Base-by-base conservation (phyloP, 139 green algal species). In the Mesotaenium endlicherianum region DNA sequence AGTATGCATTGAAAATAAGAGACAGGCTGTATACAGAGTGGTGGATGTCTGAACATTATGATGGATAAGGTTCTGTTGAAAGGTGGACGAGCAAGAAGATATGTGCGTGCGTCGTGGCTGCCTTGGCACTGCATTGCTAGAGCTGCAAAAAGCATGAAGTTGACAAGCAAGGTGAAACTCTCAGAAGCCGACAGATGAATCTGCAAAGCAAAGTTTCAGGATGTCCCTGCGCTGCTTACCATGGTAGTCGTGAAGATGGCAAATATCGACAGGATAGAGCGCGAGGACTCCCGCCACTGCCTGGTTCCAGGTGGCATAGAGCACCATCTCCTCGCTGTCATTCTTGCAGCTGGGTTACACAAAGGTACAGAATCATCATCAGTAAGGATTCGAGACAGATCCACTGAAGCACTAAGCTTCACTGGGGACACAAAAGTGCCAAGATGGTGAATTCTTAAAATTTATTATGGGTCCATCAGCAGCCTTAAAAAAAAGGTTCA, bases 181-280 rank as follows among this genome's bases (percentile, higher is more conserved):
- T n/a, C n/a, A n/a, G n/a, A n/a, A n/a, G n/a, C n/a, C n/a, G n/a
- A n/a, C n/a, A n/a, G n/a, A n/a, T n/a, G n/a, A n/a, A n/a, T n/a
- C n/a, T n/a, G n/a, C n/a, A n/a, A n/a, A n/a, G n/a, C n/a, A n/a
- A n/a, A n/a, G n/a, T n/a, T n/a, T n/a, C n/a, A n/a, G n/a, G n/a
- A n/a, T n/a, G n/a, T n/a, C n/a, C n/a, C n/a, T n/a, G n/a, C n/a
- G n/a, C n/a, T n/a, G n/a, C 60, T 6, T 14, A 72, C 60, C 60
- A 14, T 72, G 60, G 60, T 72, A 72, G 11, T 72, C 60, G 11
- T 72, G 60, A 6, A 72, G 41, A 38, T 72, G 60, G 43, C 60
- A 72, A 14, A 72, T 72, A 38, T 72, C 60, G 43, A 6, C 6
- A 72, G 60, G 60, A 38, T 72, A 72, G 60, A 72, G 60, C 41